phyloP scores from a whole-genome alignment of 2,329 filamentous ascomycete genomes.

The Fusarium mundagurra region DNA sequence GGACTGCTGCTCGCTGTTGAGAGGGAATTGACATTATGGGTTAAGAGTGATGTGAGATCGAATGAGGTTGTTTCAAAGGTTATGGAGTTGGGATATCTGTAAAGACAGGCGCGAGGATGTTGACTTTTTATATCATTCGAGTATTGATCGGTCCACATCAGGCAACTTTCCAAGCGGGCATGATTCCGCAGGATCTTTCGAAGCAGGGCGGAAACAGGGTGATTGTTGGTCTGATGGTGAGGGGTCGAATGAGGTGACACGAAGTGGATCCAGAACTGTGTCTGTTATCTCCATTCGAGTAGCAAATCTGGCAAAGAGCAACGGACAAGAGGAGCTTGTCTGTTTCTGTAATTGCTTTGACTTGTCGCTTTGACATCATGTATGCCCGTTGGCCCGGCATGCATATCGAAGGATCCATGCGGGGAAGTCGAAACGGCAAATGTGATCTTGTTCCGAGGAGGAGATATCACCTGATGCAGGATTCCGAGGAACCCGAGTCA shows the following conservation, averaged over 20 bases:
- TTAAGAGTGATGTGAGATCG: accelerated
- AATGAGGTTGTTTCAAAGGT: too few species aligned
- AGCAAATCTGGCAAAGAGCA: neutral
- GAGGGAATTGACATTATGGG: conserved; percentile 29
- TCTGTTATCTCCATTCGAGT: neutral
- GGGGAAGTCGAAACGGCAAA: neutral
- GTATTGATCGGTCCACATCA: neutral
- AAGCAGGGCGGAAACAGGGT: neutral
- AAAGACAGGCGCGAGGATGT: neutral
- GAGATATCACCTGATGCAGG: neutral
- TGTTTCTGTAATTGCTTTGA: neutral
- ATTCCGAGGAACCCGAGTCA: neutral
- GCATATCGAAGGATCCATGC: neutral
- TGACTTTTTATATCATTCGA: neutral
- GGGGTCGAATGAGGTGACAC: neutral
- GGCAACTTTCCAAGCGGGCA: neutral
- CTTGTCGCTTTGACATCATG: neutral
- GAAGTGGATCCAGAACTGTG: neutral
- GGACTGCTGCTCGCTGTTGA: conserved; percentile 36
- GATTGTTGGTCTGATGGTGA: neutral
- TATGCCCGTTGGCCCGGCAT: conserved; percentile 16
- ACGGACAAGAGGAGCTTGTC: neutral
- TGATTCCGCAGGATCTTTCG: neutral
- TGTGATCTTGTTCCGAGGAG: neutral
- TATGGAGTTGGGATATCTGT: too few species aligned